phyloP scores from a whole-genome alignment of 768 basidiomycete genomes.

The Mycena epipterygia region DNA sequence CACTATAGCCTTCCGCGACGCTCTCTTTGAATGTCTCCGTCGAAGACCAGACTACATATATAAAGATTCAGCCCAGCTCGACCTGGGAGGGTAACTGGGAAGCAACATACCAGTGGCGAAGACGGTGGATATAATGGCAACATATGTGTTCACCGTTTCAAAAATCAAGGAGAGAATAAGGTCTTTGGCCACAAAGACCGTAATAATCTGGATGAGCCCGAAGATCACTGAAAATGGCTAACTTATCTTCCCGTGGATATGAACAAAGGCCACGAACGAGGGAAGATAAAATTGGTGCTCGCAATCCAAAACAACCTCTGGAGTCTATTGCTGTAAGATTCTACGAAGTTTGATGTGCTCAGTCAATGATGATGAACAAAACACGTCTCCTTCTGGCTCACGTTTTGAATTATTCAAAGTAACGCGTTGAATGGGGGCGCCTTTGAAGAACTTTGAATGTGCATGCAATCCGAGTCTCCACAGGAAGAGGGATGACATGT shows the following conservation, averaged over 20 bases:
- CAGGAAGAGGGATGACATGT: neutral
- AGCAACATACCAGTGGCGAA: slow-evolving; percentile 2
- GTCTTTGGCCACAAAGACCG: neutral
- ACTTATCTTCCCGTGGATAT: neutral
- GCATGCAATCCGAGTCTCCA: neutral
- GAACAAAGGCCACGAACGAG: neutral
- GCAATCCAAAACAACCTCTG: slow-evolving; percentile 34
- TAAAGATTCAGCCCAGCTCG: too few relatives aligned
- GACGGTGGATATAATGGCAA: slow-evolving; percentile 14
- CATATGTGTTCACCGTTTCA: neutral
- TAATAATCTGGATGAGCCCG: neutral
- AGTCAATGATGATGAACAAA: neutral
- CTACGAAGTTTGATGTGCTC: neutral
- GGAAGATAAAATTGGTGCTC: slow-evolving; percentile 32
- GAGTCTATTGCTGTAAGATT: slow-evolving; percentile 1
- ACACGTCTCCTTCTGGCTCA: neutral
- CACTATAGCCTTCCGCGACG: neutral
- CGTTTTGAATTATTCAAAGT: neutral
- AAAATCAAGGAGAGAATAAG: neutral
- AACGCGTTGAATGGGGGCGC: neutral
- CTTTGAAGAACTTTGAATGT: neutral
- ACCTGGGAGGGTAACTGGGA: neutral
- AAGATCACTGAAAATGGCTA: slow-evolving; percentile 3
- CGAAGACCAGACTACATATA: slow-evolving; percentile 1
- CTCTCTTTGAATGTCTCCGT: neutral